Evolutionary conservation across 805 yeast genomes (phyloP).

Genomic region (Zygosaccharomyces bailii): DNA sequence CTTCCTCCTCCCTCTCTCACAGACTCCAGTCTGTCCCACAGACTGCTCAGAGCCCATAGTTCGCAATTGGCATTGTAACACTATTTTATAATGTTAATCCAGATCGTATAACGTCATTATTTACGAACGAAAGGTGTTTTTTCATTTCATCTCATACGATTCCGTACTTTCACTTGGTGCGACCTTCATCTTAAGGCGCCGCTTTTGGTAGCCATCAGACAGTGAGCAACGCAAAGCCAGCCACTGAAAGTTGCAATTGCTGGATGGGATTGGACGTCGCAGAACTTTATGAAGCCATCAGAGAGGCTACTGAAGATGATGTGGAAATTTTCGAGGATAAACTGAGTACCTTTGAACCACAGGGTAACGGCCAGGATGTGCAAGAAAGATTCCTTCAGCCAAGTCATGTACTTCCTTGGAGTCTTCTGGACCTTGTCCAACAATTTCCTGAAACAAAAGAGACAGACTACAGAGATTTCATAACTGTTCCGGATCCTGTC

Average conservation of each 20-base stretch:
- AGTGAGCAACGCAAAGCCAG: not conserved
- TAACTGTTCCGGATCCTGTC: slow-evolving; percentile 56
- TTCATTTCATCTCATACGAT: not conserved
- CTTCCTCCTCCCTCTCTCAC: not conserved
- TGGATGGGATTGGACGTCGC: slow-evolving; percentile 17
- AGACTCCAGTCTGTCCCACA: no score
- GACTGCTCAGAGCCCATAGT: no score
- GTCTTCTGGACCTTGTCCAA: slow-evolving; percentile 66
- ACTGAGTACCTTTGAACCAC: slow-evolving; percentile 36
- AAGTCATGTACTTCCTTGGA: slow-evolving; percentile 59
- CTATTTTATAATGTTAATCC: not conserved
- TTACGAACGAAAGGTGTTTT: not conserved
- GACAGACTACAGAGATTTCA: slow-evolving; percentile 42
- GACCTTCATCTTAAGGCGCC: no score
- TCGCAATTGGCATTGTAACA: not conserved
- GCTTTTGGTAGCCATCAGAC: no score
- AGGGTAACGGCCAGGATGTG: slow-evolving; percentile 21
- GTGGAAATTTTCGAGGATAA: slow-evolving; percentile 45
- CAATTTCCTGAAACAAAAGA: slow-evolving; percentile 42
- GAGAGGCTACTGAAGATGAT: slow-evolving; percentile 22
- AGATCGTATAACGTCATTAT: not conserved
- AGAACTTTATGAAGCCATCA: slow-evolving; percentile 23
- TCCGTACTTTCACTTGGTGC: no score
- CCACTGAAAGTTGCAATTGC: not conserved
- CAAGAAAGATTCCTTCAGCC: slow-evolving; percentile 57